A percentile compares a stretch with the other conserved stretches of the same genome.
Evolutionary conservation across 441 rosid genomes (phyloP).

Genomic region (Erodium texanum): DNA sequence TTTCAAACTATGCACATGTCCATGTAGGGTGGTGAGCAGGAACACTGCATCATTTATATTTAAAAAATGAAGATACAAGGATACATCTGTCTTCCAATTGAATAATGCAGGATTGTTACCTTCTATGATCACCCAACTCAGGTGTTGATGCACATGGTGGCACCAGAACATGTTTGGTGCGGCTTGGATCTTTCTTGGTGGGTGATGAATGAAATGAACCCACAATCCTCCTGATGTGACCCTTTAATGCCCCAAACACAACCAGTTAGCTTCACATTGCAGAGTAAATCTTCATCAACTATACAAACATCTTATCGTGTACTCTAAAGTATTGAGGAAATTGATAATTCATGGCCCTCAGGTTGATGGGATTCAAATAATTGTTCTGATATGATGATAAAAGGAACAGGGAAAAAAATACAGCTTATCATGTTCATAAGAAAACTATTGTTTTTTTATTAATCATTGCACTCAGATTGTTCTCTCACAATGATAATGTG

Average conservation of each 20-base stretch:
- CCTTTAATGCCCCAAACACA: not conserved
- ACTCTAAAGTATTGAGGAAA: not conserved
- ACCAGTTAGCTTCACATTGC: not conserved
- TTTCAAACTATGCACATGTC: not conserved
- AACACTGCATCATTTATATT: not conserved
- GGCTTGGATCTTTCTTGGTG: slow-evolving; percentile 1
- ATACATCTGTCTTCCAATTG: not conserved
- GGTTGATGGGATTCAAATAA: not conserved
- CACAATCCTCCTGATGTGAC: slow-evolving; percentile 5
- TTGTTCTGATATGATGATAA: not conserved
- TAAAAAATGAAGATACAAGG: too few relatives aligned
- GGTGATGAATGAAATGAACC: slow-evolving; percentile 9
- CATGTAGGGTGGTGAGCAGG: slow-evolving; percentile 6
- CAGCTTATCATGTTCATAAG: not conserved
- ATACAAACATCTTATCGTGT: slow-evolving; percentile 3
- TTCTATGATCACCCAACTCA: not conserved
- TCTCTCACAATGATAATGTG: not conserved
- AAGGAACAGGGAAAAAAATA: not conserved
- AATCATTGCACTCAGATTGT: not conserved
- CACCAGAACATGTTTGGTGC: slow-evolving; percentile 7
- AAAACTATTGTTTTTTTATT: not conserved
- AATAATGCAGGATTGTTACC: slow-evolving; percentile 9
- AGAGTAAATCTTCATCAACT: slow-evolving; percentile 5
- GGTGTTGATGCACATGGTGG: slow-evolving; percentile 8
- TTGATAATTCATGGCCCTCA: not conserved